A percentile compares a stretch with the other conserved stretches of the same genome.
Conservation (phyloP, 768 basidiomycete species). For the Mycena olivaceomarginata region DNA sequence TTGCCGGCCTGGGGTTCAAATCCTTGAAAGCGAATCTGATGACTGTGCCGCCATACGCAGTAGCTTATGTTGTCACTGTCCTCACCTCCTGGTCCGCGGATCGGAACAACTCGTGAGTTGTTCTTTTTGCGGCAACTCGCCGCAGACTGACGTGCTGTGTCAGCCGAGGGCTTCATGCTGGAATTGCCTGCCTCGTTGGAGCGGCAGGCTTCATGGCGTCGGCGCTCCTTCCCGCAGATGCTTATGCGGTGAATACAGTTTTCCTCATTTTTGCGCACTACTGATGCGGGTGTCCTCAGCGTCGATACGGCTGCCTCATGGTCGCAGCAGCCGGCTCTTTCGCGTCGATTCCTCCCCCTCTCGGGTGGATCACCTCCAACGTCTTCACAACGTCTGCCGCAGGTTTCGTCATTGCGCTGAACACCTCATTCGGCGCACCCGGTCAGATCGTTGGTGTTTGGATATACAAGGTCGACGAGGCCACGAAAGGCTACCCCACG, state of each 20-base stretch:
- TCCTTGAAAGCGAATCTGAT: conserved; percentile 66
- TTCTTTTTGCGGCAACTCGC: not conserved
- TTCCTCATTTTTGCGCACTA: not conserved
- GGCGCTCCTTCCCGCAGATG: conserved; percentile 32
- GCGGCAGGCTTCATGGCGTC: conserved; percentile 45
- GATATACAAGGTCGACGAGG: conserved; percentile 49
- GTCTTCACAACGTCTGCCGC: conserved; percentile 52
- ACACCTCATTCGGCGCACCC: conserved; percentile 57
- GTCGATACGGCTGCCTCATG: conserved; percentile 56
- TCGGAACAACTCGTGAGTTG: conserved; percentile 41
- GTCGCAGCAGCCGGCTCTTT: conserved; percentile 57
- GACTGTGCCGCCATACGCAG: conserved; percentile 64
- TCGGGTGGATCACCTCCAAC: conserved; percentile 61
- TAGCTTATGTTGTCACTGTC: conserved; percentile 55
- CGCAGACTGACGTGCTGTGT: not conserved
- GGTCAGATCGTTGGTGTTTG: conserved; percentile 60
- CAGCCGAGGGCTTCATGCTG: conserved; percentile 41
- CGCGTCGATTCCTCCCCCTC: conserved; percentile 54
- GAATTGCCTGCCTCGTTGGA: conserved; percentile 37
- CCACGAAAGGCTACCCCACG: conserved; percentile 52
- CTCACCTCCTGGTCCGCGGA: conserved; percentile 49
- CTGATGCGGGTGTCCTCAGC: not conserved
- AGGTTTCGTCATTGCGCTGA: conserved; percentile 49
- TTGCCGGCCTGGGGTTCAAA: conserved; percentile 67
- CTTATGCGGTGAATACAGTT: conserved; percentile 26